Evolutionary conservation across 306 rosid genomes (phyloP), one percentile per base, ranked within the genome.

Genomic region (Vachellia pachyceras): DNA sequence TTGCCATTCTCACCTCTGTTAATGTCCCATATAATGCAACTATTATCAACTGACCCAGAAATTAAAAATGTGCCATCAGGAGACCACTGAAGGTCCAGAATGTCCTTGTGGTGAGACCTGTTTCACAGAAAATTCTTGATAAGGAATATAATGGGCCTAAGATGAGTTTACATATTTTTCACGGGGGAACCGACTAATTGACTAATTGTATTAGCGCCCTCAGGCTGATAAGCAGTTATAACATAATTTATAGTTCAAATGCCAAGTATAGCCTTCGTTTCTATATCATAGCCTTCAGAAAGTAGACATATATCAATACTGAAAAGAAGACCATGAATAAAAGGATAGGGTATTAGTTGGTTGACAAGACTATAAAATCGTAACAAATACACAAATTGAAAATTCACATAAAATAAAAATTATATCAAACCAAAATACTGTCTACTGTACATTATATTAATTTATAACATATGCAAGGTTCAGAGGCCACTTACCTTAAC

Each of bases 31-130:
- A 95, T 87, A 78, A 95, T 91, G 91, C 99, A 93, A 81, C 90
- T 80, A 87, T 95, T 95, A 90, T 95, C 98, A 29, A 95, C 97
- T 14, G 98, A 95, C 82, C 99, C 99, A 10, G 99, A 88, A 55
- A 95, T 86, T 78, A 95, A 82, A 86, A 80, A 87, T 11, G 86
- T 79, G 79, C 84, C 92, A 87, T 93, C 90, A 23, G 89, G 17
- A 65, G 99, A 95, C 99, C 99, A 95, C 81, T 90, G 86, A 65
- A 95, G 88, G 83, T 93, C 99, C 80, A 95, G 86, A 68, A 95
- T 92, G 78, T 95, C 99, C 85, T 93, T 93, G 55, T 85, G 90
- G 87, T 93, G 99, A 86, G 96, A 93, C 77, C 98, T 95, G 79
- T 40, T 63, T 57, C 85, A 79, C 74, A 85, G 79, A 82, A 85